phyloP scores from a whole-genome alignment of 441 rosid genomes.

The Kokia cookei region DNA sequence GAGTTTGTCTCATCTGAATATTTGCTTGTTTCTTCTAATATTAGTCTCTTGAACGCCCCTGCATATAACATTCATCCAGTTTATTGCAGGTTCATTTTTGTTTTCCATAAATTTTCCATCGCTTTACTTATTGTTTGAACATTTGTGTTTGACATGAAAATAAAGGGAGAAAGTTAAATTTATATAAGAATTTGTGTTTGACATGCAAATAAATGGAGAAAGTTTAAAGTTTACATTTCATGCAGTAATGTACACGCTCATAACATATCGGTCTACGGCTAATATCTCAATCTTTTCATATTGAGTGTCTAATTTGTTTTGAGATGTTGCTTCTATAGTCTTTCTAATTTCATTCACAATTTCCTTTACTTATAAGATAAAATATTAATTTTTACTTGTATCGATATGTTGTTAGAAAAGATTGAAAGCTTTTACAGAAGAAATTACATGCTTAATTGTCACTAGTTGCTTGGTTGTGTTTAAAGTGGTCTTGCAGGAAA shows the following conservation, averaged over 20 bases:
- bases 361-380: no score
- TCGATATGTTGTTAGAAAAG: no score
- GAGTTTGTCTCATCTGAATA: conserved; percentile 57
- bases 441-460: not conserved
- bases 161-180: not conserved
- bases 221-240: no score
- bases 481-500: not conserved
- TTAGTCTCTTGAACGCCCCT: conserved; percentile 79
- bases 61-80: conserved; percentile 83
- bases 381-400: no score
- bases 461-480: not conserved
- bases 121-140: not conserved
- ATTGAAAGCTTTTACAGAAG: no score
- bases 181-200: no score
- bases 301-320: no score
- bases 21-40: conserved; percentile 67
- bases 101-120: not conserved
- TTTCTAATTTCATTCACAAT: no score
- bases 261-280: conserved; percentile 41
- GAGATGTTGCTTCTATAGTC: no score
- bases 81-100: conserved; percentile 58
- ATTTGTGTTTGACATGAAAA: not conserved
- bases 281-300: not conserved
- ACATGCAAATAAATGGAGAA: not conserved
- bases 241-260: conserved; percentile 61